Evolutionary conservation across 352 stramenopile genomes (phyloP).

Genomic region (Pythium sukuiense): DNA sequence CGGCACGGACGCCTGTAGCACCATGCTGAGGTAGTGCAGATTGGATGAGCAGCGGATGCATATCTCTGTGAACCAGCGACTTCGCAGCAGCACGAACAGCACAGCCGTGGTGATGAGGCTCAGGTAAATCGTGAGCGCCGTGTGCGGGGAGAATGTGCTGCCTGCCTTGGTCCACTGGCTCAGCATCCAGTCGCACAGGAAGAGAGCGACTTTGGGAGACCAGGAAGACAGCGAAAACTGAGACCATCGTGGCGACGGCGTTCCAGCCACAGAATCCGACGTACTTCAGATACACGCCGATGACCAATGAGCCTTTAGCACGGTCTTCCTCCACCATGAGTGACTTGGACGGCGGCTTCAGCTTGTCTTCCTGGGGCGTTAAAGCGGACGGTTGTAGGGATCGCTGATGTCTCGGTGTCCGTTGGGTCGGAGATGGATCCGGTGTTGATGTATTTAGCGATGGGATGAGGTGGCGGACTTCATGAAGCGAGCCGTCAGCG

Average conservation of each 20-base stretch:
- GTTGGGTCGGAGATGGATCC: neutral
- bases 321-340: conserved; percentile 1
- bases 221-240: neutral
- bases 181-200: neutral
- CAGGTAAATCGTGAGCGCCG: neutral
- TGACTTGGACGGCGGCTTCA: neutral
- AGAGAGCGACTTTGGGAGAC: neutral
- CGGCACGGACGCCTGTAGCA: conserved; percentile 19
- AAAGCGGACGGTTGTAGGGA: neutral
- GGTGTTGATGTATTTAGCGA: conserved; percentile 14
- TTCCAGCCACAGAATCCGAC: neutral
- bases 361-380: neutral
- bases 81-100: neutral
- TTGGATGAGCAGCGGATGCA: conserved; percentile 2
- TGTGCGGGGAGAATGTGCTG: neutral
- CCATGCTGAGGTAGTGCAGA: conserved; percentile 16
- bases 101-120: neutral
- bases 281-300: neutral
- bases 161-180: neutral
- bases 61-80: neutral
- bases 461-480: conserved; percentile 30
- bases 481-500: conserved; percentile 29
- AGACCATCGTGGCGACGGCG: neutral
- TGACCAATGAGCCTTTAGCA: neutral
- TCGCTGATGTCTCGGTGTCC: neutral